Base-by-base conservation (phyloP, 2,329 filamentous ascomycete genomes). In the Ilyonectria sp. region DNA sequence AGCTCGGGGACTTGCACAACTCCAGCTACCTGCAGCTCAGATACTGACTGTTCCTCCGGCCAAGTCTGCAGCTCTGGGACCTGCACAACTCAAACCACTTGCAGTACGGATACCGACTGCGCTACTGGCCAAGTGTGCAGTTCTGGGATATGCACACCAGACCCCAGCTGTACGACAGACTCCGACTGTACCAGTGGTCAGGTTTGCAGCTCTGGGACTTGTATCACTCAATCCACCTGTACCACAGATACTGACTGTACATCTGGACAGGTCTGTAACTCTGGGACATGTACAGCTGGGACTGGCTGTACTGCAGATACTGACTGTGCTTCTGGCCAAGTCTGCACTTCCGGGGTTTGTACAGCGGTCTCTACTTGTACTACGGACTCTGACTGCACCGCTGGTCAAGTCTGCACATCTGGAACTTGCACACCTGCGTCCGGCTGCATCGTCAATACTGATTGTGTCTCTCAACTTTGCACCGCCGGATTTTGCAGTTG, bases 71-170 rank as follows among this genome's bases (percentile, higher is more conserved):
- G 26, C 5, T 26, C 26, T 26, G 26, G 26, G 26, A 26, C 46
- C 2, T 26, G 26, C 5, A 26, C 26, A 26, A 23, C 23, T 23
- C 23, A 23, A 23, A 3, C 23, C 23, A 23, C 23, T 3, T 23
- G 23, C 3, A 23, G 2, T 4, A 19, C 40, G 1, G 54, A 55
- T 15, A 23, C 47, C 0, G 43, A 67, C 17, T 67, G 65, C 13
- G 31, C 43, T 8, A 49, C 59, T 8, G 57, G 60, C 21, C 53
- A 67, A 4, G 23, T 59, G 9, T 67, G 65, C 23, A 23, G 23
- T 4, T 23, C 23, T 23, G 23, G 23, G 3, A 23, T 23, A 23
- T 23, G 23, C 17, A 7, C 7, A 8, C 1, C 4, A 0, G 6
- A 6, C 1, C 46, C 54, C 8, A 10, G n/a, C 8, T 63, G 61